Evolutionary conservation across 768 basidiomycete genomes (phyloP).

Genomic region (Panaeolus cyanescens): DNA sequence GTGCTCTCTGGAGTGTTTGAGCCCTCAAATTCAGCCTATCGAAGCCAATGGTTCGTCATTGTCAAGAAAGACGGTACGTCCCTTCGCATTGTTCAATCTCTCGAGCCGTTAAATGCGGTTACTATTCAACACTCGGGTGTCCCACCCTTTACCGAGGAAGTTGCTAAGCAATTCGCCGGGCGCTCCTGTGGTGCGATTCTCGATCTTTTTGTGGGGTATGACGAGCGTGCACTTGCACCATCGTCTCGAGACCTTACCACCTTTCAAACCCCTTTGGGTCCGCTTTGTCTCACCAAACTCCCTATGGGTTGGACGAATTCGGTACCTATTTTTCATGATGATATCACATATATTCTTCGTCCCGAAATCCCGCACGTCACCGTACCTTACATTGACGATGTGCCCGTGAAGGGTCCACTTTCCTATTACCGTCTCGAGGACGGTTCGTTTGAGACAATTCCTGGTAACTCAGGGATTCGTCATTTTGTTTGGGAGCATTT

Average conservation of each 20-base stretch:
- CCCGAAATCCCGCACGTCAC: no score
- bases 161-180: conserved; percentile 31
- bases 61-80: conserved; percentile 33
- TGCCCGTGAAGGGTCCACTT: conserved; percentile 30
- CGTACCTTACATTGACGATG: conserved; percentile 32
- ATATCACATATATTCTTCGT: no score
- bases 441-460: conserved; percentile 21
- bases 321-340: no score
- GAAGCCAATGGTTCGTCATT: conserved; percentile 38
- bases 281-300: conserved; percentile 29
- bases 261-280: conserved; percentile 39
- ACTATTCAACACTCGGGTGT: no score
- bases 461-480: conserved; percentile 28
- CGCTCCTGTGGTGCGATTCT: conserved; percentile 25
- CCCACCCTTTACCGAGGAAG: conserved; percentile 33
- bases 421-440: conserved; percentile 25
- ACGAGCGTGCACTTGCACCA: conserved; percentile 26
- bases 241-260: conserved; percentile 33
- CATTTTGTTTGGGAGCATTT: conserved; percentile 42
- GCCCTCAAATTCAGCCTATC: conserved; percentile 33
- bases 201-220: conserved; percentile 37
- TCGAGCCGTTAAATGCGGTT: no score
- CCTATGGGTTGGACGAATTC: conserved; percentile 45
- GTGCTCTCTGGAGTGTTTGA: conserved; percentile 38
- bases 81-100: conserved; percentile 38